Percentiles rank a stretch among this genome's conserved stretches.
phyloP scores from a whole-genome alignment of 1,284 basidiomycete species.

The Blastosporella zonata region DNA sequence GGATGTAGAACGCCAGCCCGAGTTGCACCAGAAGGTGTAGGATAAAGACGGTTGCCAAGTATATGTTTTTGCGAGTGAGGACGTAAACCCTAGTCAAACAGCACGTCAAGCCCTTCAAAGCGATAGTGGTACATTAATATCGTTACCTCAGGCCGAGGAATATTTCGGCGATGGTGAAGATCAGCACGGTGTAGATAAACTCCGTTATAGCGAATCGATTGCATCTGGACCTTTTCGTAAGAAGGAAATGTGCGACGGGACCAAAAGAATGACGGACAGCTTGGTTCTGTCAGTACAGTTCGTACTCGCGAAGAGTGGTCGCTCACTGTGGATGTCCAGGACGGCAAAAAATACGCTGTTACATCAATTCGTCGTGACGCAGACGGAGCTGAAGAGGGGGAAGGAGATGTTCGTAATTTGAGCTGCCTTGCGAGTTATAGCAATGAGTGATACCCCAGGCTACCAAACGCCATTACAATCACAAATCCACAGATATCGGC shows the following conservation, averaged over 20 bases:
- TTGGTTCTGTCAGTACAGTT: constrained; percentile 3
- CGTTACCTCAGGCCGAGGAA: constrained; percentile 19
- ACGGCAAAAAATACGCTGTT: constrained; percentile 15
- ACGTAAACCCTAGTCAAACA: constrained; percentile 14
- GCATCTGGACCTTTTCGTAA: constrained; percentile 13
- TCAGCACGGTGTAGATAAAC: constrained; percentile 18
- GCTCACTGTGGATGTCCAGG: constrained; percentile 15
- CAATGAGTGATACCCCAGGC: background rate
- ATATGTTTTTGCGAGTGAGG: constrained; percentile 15
- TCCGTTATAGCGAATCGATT: constrained; percentile 15
- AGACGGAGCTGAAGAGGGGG: background rate
- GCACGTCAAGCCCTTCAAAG: background rate
- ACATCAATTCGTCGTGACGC: background rate
- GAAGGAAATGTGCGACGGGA: background rate
- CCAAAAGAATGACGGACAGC: constrained; percentile 1
- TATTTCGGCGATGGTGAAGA: constrained; percentile 18
- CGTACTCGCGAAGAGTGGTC: background rate
- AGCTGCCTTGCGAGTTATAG: background rate
- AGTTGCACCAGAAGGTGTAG: constrained; percentile 14
- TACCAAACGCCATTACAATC: background rate
- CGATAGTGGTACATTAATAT: background rate
- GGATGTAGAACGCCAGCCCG: constrained; percentile 10
- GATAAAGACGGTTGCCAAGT: constrained; percentile 5
- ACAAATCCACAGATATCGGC: background rate
- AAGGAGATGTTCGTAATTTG: background rate